Evolutionary conservation across 371 early-diverging fungal genomes (phyloP).

Genomic region (Paraphysoderma sedebokerense): DNA sequence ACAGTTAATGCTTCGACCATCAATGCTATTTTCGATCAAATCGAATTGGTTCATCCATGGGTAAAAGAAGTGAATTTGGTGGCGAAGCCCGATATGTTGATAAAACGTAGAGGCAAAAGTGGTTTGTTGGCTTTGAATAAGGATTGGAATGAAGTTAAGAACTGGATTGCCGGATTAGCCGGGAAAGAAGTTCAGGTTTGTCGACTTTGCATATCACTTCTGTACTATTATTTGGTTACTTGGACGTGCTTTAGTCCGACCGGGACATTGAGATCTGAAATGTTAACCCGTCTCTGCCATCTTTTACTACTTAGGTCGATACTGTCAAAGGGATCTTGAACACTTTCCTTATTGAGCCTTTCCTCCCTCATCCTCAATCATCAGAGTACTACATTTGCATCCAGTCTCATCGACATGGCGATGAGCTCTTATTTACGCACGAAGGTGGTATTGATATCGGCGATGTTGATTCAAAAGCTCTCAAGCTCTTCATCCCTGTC

Average conservation of each 20-base stretch:
- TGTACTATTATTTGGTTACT: background rate
- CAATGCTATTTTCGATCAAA: constrained; percentile 42
- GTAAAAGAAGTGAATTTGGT: constrained; percentile 63
- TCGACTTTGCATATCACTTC: background rate
- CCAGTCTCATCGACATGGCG: constrained; percentile 87
- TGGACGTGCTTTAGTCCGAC: background rate
- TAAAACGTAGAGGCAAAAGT: constrained; percentile 92
- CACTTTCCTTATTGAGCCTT: constrained; percentile 91
- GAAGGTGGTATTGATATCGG: constrained; percentile 96
- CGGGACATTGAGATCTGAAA: background rate
- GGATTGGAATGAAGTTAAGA: constrained; percentile 63
- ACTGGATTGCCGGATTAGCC: constrained; percentile 77
- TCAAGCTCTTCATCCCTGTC: constrained; percentile 57
- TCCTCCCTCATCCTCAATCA: constrained; percentile 76
- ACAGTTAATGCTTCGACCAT: constrained; percentile 26
- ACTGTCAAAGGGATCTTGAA: constrained; percentile 67
- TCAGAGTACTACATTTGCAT: constrained; percentile 94
- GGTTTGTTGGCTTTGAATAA: constrained; percentile 81
- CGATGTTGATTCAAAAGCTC: constrained; percentile 95
- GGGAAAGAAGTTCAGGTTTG: constrained; percentile 64
- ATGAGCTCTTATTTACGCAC: constrained; percentile 86
- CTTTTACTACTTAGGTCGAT: constrained; percentile 39
- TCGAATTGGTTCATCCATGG: constrained; percentile 74
- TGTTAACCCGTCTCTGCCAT: background rate
- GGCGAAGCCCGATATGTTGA: constrained; percentile 92